Conservation (phyloP, 1,284 basidiomycete species). For the Boletus austroedulis region DNA sequence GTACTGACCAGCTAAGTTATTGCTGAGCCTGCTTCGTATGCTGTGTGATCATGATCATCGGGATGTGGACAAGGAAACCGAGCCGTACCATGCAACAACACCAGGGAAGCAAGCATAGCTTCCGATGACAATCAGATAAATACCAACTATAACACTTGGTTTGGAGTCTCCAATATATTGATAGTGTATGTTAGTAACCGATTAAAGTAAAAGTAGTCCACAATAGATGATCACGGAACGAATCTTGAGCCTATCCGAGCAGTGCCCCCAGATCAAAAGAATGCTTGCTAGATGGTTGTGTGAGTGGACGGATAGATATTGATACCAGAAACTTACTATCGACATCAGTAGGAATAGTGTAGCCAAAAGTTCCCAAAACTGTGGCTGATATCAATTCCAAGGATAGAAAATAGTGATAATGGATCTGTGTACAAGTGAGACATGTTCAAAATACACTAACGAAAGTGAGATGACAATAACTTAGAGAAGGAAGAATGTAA, state of each 20-base stretch:
- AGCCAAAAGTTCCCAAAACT: slow-evolving; percentile 67
- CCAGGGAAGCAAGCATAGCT: slow-evolving; percentile 62
- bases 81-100: slow-evolving; percentile 57
- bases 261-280: slow-evolving; percentile 51
- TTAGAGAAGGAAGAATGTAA: slow-evolving; percentile 65
- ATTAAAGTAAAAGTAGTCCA: slow-evolving; percentile 52
- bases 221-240: slow-evolving; percentile 61
- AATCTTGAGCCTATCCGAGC: slow-evolving; percentile 55
- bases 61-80: neutral
- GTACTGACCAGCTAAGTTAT: slow-evolving; percentile 48
- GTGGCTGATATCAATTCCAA: neutral
- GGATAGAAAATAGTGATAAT: slow-evolving; percentile 45
- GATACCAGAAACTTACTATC: slow-evolving; percentile 44
- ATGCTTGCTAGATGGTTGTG: slow-evolving; percentile 43
- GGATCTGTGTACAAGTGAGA: slow-evolving; percentile 40
- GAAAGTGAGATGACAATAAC: slow-evolving; percentile 28
- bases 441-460: neutral
- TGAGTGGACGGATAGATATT: neutral
- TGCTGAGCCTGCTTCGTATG: slow-evolving; percentile 40
- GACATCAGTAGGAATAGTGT: slow-evolving; percentile 51
- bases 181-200: slow-evolving; percentile 67
- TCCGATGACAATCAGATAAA: slow-evolving; percentile 60
- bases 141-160: slow-evolving; percentile 69
- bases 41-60: neutral
- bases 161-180: slow-evolving; percentile 47